Base-by-base conservation (phyloP, 176 grass and related monocot genomes). In the Avena insularis region DNA sequence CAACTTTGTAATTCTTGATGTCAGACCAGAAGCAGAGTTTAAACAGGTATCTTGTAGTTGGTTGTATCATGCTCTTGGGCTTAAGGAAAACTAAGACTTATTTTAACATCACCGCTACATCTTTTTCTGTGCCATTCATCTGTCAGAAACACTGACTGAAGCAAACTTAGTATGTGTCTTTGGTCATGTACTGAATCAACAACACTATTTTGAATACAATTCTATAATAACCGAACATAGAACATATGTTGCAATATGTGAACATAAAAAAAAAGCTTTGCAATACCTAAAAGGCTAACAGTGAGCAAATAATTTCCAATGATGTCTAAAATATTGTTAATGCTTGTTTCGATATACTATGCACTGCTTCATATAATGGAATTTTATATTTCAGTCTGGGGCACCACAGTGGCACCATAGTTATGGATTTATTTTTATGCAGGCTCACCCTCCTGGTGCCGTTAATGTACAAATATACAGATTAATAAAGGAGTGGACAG, bases 391-490 rank as follows among this genome's bases (percentile, higher is more conserved):
- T 25, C 13, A 4, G 8, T 43, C 68, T 57, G 65, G 23, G 46
- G 54, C 6, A 43, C 40, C 5, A 1, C 27, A 64, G 10, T 71
- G 82, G 21, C 2, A 62, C 50, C 83, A 46, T 23, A 56, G n/a
- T 73, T 90, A 47, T 84, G 19, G 63, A 48, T 78, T 85, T 88
- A 13, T 73, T 40, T n/a, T 45, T 84, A 38, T 87, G 12, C 72
- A 99, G 97, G 89, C 83, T 25, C 94, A 99, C 92, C 92, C 97
- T 75, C 97, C 94, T 75, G 97, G 87, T 78, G 97, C 94, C 19
- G 84, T 99, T 78, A 99, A 99, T 89, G 97, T 96, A 58, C 97
- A 99, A 94, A 99, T 99, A 91, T 99, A 99, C 81, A 92, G 97
- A 84, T 83, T 99, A 64, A 99, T 99, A 88, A 99, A 99, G 84